Base-by-base conservation (phyloP, 495 filamentous ascomycete species). In the Lineolata rhizophorae region DNA sequence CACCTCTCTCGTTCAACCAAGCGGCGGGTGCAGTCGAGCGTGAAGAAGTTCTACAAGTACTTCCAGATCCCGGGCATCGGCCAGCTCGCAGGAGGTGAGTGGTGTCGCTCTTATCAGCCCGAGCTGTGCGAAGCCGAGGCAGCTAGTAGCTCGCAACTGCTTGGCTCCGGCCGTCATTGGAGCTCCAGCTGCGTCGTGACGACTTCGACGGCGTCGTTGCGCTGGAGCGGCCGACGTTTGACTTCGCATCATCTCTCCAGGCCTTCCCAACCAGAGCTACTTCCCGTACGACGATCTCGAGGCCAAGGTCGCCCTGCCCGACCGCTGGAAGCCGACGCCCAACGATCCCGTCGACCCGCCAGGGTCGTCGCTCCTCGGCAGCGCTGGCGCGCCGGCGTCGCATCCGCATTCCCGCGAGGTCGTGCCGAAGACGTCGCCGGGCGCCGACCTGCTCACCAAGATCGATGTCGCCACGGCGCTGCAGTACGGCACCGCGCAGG, bases 261-360 rank as follows among this genome's bases (percentile, higher is more conserved):
- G 78, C 30, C 64, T 90, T 10, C 84, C 84, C 14, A 74, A 82
- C 49, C 52, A 67, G 10, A 64, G 63, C 20, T 79, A 79, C 52
- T 93, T 94, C 46, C 84, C 84, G 11, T 93, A 76, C 49, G 82
- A 93, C 35, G 90, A 80, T 0, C 67, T 92, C 18, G 79, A 85
- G 50, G 76, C 80, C n/a, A 65, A 72, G 35, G 62, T 67, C 32
- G 79, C 81, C 8, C 64, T 63, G 17, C 68, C 82, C 6, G 53
- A 72, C 13, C 67, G 83, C 43, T 83, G 73, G 54, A 60, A 65
- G n/a, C 70, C 70, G 0, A 67, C 70, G 18, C 64, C 65, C 10
- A 68, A 72, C 41, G 50, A 60, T 29, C 61, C 65, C 18, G 51
- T 57, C 31, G 54, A 57, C 38, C 52, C 48, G 25, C n/a, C n/a